These are phyloP conservation scores for Eimeria sp. DNA, from an alignment of 169 alveolate species.

Conservation along the genomic window DNA sequence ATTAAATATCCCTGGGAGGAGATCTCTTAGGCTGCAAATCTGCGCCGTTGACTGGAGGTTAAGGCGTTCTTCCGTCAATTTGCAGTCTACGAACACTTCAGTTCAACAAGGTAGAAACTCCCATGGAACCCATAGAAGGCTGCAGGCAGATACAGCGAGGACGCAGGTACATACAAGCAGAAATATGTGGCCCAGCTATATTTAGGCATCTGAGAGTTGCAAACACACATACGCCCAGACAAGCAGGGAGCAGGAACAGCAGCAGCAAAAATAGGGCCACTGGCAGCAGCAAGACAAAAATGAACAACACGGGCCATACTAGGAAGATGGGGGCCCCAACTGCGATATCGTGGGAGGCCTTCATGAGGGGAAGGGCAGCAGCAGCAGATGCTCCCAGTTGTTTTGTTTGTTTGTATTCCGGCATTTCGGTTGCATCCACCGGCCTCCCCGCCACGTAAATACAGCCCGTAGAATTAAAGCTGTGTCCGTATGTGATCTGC, in stretches of 20 bases:
- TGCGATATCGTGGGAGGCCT: slow-evolving; percentile 53
- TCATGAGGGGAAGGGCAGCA: slow-evolving; percentile 40
- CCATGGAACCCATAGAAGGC: slow-evolving; percentile 6
- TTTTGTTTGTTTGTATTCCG: background rate
- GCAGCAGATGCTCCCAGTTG: slow-evolving; percentile 44
- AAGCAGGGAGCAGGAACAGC: background rate
- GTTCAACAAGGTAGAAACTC: background rate
- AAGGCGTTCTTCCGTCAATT: background rate
- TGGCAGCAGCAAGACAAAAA: background rate
- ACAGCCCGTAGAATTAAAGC: slow-evolving; percentile 30
- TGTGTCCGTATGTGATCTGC: background rate
- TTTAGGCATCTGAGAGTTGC: background rate
- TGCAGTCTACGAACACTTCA: background rate
- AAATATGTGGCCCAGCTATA: background rate
- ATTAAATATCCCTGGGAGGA: too few species aligned
- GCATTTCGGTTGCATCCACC: background rate
- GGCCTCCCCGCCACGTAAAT: slow-evolving; percentile 17
- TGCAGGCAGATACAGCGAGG: background rate
- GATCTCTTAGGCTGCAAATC: too few species aligned
- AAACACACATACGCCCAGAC: background rate
- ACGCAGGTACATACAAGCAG: background rate
- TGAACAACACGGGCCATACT: background rate
- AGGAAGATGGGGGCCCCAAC: slow-evolving; percentile 39
- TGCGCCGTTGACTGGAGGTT: too few species aligned
- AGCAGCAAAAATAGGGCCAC: background rate